Percentiles rank a stretch among this genome's conserved stretches.
Conservation (phyloP, 306 rosid species). For the Dalbergia cultrata region DNA sequence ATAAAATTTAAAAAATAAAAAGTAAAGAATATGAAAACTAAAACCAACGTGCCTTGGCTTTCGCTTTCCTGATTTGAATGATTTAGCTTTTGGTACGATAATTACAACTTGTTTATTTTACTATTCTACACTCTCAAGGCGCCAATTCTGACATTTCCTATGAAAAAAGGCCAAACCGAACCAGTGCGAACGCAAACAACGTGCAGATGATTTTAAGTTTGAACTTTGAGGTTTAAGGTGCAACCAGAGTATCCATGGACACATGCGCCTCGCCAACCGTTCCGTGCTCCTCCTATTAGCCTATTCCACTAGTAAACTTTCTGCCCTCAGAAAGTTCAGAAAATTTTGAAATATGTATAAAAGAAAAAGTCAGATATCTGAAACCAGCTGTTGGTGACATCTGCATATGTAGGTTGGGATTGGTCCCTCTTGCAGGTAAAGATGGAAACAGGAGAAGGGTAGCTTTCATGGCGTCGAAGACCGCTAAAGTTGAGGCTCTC, state of each 20-base stretch:
- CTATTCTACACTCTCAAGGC: background rate
- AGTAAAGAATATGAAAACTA: too few relatives aligned
- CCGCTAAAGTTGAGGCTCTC: slow-evolving; percentile 38
- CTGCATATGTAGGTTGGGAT: background rate
- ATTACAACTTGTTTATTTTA: too few relatives aligned
- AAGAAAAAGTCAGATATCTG: slow-evolving; percentile 14
- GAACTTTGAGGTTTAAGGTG: background rate
- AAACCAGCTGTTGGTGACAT: background rate
- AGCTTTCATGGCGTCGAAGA: slow-evolving; percentile 53
- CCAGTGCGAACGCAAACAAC: background rate
- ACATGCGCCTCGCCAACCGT: background rate
- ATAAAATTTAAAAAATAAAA: too few relatives aligned
- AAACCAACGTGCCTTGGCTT: background rate
- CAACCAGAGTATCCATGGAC: slow-evolving; percentile 34
- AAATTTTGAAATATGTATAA: background rate
- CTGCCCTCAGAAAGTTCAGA: slow-evolving; percentile 31
- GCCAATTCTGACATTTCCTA: background rate
- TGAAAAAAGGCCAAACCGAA: background rate
- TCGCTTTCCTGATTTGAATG: background rate
- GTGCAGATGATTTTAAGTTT: too few relatives aligned
- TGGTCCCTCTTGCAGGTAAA: slow-evolving; percentile 5
- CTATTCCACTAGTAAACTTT: slow-evolving; percentile 12
- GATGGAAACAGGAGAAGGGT: slow-evolving; percentile 45
- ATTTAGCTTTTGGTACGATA: too few relatives aligned
- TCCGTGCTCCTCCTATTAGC: slow-evolving; percentile 6